Evolutionary conservation across 257 asterid genomes (phyloP), one percentile per base, ranked within the genome.

Genomic region (Solanum rostratum): DNA sequence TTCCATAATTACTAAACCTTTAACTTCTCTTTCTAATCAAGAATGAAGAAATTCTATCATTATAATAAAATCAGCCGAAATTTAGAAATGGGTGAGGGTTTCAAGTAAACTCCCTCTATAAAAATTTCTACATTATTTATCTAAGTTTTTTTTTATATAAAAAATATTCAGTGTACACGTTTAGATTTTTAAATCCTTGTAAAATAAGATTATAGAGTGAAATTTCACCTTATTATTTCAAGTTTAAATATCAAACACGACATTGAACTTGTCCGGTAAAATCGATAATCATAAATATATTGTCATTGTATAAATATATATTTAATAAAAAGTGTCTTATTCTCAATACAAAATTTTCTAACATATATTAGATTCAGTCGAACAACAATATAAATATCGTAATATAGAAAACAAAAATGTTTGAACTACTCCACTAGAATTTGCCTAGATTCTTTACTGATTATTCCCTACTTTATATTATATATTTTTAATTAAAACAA

Each of bases 311-410:
- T 33, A 0, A 33, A 33, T 33, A 33, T 33, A 33, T 33, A 3
- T 33, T 57, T 57, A 24, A 57, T 3, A 57, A 9, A 1, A 2
- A 30, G 3, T 1, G 0, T 62, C 5, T 66, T 66, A 33, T 1
- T 33, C 2, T 7, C 3, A 1, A 14, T 7, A 7, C 0, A 14
- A 0, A 1, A 10, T 0, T 5, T 24, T 62, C 0, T 1, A 1
- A 9, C 5, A 4, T 8, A 2, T 33, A 33, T 33, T 0, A 0
- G 33, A 9, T 9, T 33, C 0, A 37, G 1, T 68, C 0, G 0
- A 0, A 68, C 4, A 1, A 33, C 1, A 4, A 18, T 1, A 0
- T 1, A 37, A 37, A 2, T 37, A 37, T 1, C 4, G 7, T 29
- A 65, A 0, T 14, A 30, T 3, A 29, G 0, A 65, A 63, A 29